Conservation (phyloP, 768 basidiomycete species). For the Collybia sordida region DNA sequence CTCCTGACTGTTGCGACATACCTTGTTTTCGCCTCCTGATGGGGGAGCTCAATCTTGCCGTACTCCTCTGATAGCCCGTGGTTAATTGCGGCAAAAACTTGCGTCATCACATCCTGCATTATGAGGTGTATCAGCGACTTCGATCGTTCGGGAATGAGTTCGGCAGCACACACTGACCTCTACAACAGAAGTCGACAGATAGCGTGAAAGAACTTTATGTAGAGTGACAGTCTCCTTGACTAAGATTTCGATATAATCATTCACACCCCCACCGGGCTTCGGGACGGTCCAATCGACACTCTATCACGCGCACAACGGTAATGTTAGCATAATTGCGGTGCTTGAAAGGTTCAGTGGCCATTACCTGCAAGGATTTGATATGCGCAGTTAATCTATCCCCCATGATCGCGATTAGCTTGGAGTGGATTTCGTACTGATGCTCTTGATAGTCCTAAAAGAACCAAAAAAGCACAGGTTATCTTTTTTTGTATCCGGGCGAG, state of each 20-base stretch:
- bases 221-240: constrained; percentile 94
- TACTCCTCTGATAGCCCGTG: constrained; percentile 89
- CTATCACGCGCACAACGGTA: constrained; percentile 35
- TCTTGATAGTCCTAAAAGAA: constrained; percentile 92
- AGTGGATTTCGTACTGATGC: constrained; percentile 98
- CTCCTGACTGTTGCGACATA: constrained; percentile 31
- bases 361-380: constrained; percentile 77
- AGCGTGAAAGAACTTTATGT: constrained; percentile 94
- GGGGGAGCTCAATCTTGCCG: constrained; percentile 76
- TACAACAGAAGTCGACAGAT: constrained; percentile 74
- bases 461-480: background rate
- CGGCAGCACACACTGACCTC: constrained; percentile 56
- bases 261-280: constrained; percentile 60
- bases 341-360: constrained; percentile 3
- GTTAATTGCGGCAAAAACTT: constrained; percentile 93
- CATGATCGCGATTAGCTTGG: constrained; percentile 98
- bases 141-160: constrained; percentile 8
- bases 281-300: constrained; percentile 75
- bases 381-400: constrained; percentile 88
- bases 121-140: constrained; percentile 12
- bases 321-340: no score
- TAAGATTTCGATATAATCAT: constrained; percentile 90
- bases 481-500: background rate
- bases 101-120: constrained; percentile 84
- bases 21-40: constrained; percentile 85